phyloP scores from a whole-genome alignment of 208 protist species.

The Crithidia acanthocephali region DNA sequence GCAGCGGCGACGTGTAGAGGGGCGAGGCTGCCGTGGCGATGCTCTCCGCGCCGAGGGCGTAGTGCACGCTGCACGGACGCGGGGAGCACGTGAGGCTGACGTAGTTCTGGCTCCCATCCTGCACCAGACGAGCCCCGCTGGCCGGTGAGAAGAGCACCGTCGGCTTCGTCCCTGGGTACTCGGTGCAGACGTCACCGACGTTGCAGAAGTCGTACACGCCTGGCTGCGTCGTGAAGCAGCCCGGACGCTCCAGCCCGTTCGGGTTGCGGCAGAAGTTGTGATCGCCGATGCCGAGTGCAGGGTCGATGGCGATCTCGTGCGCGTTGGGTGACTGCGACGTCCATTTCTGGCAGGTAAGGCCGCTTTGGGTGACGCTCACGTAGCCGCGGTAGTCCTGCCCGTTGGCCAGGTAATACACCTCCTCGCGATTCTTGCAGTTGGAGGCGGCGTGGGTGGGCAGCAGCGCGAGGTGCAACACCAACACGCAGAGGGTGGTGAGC shows the following conservation, averaged over 20 bases:
- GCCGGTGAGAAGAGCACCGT: conserved; percentile 41
- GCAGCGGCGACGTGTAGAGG: conserved; percentile 35
- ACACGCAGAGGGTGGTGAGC: conserved; percentile 1
- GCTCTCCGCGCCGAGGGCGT: conserved; percentile 41
- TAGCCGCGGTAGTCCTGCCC: conserved; percentile 72
- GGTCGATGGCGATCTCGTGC: conserved; percentile 42
- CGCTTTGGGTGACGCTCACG: conserved; percentile 52
- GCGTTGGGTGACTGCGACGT: conserved; percentile 38
- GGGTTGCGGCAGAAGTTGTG: conserved; percentile 86
- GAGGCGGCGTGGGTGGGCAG: conserved; percentile 12
- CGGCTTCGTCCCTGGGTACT: conserved; percentile 13
- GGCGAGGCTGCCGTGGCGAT: conserved; percentile 21
- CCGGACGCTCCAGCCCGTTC: conserved; percentile 32
- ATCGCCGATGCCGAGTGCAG: conserved; percentile 52
- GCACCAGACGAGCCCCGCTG: conserved; percentile 26
- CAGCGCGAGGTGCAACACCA: conserved; percentile 5
- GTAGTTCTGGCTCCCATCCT: conserved; percentile 32
- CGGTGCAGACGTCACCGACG: conserved; percentile 50
- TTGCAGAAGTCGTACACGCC: conserved; percentile 56
- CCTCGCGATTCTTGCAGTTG: conserved; percentile 26
- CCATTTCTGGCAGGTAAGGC: conserved; percentile 65
- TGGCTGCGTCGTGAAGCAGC: conserved; percentile 65
- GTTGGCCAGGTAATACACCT: conserved; percentile 54
- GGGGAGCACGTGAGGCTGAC: conserved; percentile 54
- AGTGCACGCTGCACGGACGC: conserved; percentile 61